Base-by-base conservation (phyloP, 2,329 filamentous ascomycete genomes). In the Colletotrichum sp. region DNA sequence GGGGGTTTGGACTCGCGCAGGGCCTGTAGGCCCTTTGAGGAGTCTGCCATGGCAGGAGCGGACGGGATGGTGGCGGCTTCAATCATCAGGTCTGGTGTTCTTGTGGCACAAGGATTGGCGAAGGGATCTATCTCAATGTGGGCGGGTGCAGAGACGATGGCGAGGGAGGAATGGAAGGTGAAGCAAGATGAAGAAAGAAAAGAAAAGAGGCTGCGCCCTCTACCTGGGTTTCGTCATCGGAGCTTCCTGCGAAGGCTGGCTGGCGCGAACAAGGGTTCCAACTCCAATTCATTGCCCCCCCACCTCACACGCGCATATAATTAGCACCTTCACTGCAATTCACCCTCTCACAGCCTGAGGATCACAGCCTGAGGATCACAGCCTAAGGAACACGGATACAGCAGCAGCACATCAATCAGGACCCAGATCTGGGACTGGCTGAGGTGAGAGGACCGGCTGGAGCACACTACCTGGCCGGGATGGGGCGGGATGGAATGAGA, bases 1-100 rank as follows among this genome's bases (percentile, higher is more conserved):
- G 89, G 89, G 8, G 89, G 89, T 30, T 85, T 84, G 58, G 88
- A 87, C 77, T 90, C 88, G 62, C 84, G 81, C 74, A 90, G 86
- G 36, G 87, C 85, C 79, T 85, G 81, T 67, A 89, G 82, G 73
- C 85, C 83, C 76, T 86, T 84, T 38, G 85, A 82, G 34, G 83
- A 82, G 68, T 82, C 81, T 64, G 76, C 74, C 77, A 78, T 78
- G 58, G 63, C 70, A 65, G 59, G 64, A 6, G 65, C 55, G 13
- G 69, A 43, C 12, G 70, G 69, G 24, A 69, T 69, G 38, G 65
- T 36, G 28, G 73, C 66, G 58, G 73, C 73, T 75, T 75, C 73
- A 75, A 75, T 75, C 73, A 75, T 75, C 56, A 38, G 66, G 66
- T 26, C 73, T 61, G 61, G 18, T 73, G 30, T 61, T 52, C 24